These are phyloP conservation scores for Fulvia fulva DNA, from an alignment of 2,329 filamentous ascomycete genomes.

Conservation along the genomic window DNA sequence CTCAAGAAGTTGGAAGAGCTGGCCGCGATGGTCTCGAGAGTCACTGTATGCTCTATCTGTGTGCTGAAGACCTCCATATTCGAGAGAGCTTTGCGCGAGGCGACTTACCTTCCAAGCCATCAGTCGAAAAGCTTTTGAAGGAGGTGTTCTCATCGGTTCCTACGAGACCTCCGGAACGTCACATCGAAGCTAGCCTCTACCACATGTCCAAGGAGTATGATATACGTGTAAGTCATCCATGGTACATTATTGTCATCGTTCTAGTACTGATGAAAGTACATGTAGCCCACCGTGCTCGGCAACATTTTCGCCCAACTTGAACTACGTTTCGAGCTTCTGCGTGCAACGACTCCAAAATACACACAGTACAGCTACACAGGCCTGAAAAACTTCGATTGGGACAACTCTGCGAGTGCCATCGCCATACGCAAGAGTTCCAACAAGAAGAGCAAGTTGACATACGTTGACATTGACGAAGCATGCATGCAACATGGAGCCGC, in stretches of 20 bases:
- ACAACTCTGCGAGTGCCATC: slow-evolving; percentile 41
- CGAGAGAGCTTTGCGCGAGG: slow-evolving; percentile 58
- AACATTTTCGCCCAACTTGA: slow-evolving; percentile 60
- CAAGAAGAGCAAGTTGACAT: slow-evolving; percentile 42
- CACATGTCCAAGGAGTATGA: slow-evolving; percentile 50
- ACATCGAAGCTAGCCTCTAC: slow-evolving; percentile 46
- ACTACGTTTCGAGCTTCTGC: slow-evolving; percentile 53
- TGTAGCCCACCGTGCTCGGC: slow-evolving; percentile 43
- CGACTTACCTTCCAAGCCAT: slow-evolving; percentile 53
- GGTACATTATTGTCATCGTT: not conserved
- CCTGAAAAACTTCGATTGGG: slow-evolving; percentile 29
- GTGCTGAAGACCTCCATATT: slow-evolving; percentile 55
- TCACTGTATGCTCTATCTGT: slow-evolving; percentile 56
- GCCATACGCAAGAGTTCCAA: slow-evolving; percentile 44
- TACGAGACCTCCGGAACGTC: slow-evolving; percentile 1
- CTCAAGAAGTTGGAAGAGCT: slow-evolving; percentile 93
- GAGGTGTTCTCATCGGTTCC: slow-evolving; percentile 46
- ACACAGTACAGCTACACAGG: slow-evolving; percentile 52
- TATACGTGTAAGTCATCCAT: slow-evolving; percentile 40
- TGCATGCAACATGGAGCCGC: slow-evolving; percentile 32
- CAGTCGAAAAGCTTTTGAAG: slow-evolving; percentile 47
- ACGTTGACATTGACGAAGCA: slow-evolving; percentile 49
- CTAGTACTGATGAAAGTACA: no score
- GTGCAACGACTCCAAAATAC: slow-evolving; percentile 57
- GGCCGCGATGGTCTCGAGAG: slow-evolving; percentile 73